Evolutionary conservation across 495 filamentous ascomycete species (phyloP), one percentile per base, ranked within the genome.

Genomic region (Penicillium arizonense): DNA sequence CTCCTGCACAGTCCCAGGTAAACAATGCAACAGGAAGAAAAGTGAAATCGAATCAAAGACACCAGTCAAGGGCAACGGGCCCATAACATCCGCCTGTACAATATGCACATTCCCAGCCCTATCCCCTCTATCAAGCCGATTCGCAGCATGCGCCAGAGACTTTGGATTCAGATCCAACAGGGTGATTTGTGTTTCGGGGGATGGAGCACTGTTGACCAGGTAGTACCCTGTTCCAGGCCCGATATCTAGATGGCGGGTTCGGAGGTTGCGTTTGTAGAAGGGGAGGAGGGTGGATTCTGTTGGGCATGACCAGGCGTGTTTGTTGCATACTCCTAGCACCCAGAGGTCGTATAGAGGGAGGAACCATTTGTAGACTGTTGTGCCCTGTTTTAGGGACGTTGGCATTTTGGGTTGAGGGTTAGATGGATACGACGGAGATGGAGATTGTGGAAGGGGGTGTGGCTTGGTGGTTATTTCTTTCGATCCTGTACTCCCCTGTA

Each of bases 21-120:
- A 35, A 49, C 73, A 74, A 44, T 77, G 73, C 3, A 77, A 38
- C 2, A 75, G 33, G 47, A 72, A 72, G 52, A 73, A 75, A 50
- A 69, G 60, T 33, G 66, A 71, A 26, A 77, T 58, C 0, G 67
- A 69, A 47, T 70, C 62, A 35, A 37, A 52, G 3, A 38, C 33
- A 13, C 24, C 50, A 1, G 10, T 36, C 9, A 46, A 28, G 3
- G 50, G 41, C 3, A 52, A 23, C 13, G 41, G 14, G 16, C 39
- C 32, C 13, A 35, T 14, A 4, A 52, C 14, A 23, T 52, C 50
- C 3, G 50, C 42, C 14, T 45, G 13, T 10, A 52, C 20, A 5
- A 14, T 46, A 21, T 18, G 18, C 5, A 23, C 39, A n/a, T 20
- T n/a, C 8, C 28, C 28, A 8, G 6, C 9, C 28, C 28, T 10